Percentiles rank a stretch among this genome's conserved stretches.
Evolutionary conservation across 2,329 filamentous ascomycete genomes (phyloP).

Genomic region (Pestalotiopsis sp.): DNA sequence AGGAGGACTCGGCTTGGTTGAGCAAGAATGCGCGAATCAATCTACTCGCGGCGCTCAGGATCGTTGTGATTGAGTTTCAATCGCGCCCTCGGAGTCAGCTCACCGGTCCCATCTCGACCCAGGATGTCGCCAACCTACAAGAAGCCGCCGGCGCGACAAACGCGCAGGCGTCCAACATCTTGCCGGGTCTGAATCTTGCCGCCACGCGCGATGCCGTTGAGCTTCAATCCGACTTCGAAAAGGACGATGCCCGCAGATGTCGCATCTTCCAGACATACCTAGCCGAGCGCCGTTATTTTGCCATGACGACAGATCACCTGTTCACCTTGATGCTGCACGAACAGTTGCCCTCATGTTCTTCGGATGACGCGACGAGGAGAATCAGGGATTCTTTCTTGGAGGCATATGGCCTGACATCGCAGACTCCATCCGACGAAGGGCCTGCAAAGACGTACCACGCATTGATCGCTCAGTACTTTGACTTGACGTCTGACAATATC

Average conservation of each 20-base stretch:
- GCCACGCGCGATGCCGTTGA: slow-evolving; percentile 54
- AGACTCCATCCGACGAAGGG: slow-evolving; percentile 29
- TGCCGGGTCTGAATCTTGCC: slow-evolving; percentile 51
- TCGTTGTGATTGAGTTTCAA: slow-evolving; percentile 84
- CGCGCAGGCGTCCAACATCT: slow-evolving; percentile 57
- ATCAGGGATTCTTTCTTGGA: slow-evolving; percentile 32
- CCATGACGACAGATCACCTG: slow-evolving; percentile 63
- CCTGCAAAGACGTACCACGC: slow-evolving; percentile 41
- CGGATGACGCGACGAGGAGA: slow-evolving; percentile 25
- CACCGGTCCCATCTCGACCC: slow-evolving; percentile 70
- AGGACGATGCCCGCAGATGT: slow-evolving; percentile 60
- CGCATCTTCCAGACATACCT: slow-evolving; percentile 75
- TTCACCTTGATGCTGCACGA: slow-evolving; percentile 51
- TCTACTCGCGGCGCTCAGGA: slow-evolving; percentile 77
- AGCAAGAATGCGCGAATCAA: slow-evolving; percentile 78
- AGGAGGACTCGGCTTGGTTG: slow-evolving; percentile 84
- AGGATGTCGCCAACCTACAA: slow-evolving; percentile 76
- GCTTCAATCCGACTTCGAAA: slow-evolving; percentile 62
- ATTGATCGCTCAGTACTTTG: slow-evolving; percentile 50
- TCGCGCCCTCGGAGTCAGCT: slow-evolving; percentile 74
- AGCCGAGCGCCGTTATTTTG: slow-evolving; percentile 68
- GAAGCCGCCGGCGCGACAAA: slow-evolving; percentile 71
- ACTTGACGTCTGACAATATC: slow-evolving; percentile 50
- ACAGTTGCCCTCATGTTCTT: slow-evolving; percentile 23
- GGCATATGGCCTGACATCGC: slow-evolving; percentile 32